Evolutionary conservation across 805 yeast genomes (phyloP), one percentile per base, ranked within the genome.

Genomic region (Candida golubevii): DNA sequence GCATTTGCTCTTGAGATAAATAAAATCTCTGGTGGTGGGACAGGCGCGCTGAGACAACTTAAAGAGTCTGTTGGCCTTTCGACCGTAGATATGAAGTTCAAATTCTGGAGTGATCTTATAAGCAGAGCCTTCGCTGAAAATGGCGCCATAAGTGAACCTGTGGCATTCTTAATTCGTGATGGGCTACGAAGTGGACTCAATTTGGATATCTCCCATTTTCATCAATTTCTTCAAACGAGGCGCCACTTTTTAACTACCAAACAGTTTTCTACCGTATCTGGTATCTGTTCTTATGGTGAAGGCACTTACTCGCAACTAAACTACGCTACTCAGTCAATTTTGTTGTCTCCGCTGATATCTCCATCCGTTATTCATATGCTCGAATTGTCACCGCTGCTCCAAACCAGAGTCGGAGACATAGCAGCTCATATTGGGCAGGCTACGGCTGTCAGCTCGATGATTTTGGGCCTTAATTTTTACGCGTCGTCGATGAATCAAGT

Each of bases 341-440:
- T 82, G 33, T 59, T 82, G n/a, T 77, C 84, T 4, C 80, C 80
- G 1, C 62, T 67, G 2, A 66, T 82, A 7, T 72, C 83, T 1
- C 87, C 86, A 0, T 76, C 81, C 1, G 71, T 78, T 0, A 71
- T 77, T 11, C 59, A 63, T 34, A 56, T 80, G 29, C 60, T 84
- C 30, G 79, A 77, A 47, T 57, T 63, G 23, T 72, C 79, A 36
- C 63, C 72, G 0, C 50, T 49, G 6, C 57, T 80, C n/a, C 78
- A 74, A 46, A 61, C 62, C 13, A 51, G 60, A 6, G 64, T 80
- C 8, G 72, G 80, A 30, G 87, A 84, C 48, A 75, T 83, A 8
- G 75, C 80, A 9, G 93, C 95, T 0, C 95, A 87, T 62, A 64
- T 88, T 33, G 96, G 96, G 7, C 95, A 88, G 60, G 86, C 93